A percentile compares a stretch with the other conserved stretches of the same genome.
Evolutionary conservation across 2,329 filamentous ascomycete species (phyloP).

Genomic region (Neoarthrinium moseri): DNA sequence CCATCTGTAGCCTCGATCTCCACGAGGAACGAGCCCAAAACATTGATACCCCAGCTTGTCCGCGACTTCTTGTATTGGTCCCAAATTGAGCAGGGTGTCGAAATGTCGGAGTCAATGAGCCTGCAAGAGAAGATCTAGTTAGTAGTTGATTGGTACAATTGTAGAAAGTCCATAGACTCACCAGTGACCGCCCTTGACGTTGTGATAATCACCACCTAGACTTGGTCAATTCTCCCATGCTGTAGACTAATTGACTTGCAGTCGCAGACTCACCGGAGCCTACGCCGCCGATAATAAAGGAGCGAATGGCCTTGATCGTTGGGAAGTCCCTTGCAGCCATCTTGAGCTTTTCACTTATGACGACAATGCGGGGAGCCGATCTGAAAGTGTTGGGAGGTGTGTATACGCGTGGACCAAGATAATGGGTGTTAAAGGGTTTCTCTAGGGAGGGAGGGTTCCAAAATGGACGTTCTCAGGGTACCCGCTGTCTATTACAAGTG

Average conservation of each 20-base stretch:
- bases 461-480: no score
- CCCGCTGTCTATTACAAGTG: no score
- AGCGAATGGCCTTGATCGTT: constrained; percentile 72
- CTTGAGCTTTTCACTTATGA: background rate
- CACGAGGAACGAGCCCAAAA: constrained; percentile 86
- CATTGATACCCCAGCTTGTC: constrained; percentile 95
- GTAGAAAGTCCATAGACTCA: constrained; percentile 30
- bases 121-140: constrained; percentile 41
- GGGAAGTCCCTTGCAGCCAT: constrained; percentile 63
- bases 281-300: constrained; percentile 67
- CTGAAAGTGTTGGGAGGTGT: no score
- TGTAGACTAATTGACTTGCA: no score
- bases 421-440: no score
- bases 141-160: background rate
- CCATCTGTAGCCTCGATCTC: constrained; percentile 88
- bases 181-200: constrained; percentile 75
- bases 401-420: no score
- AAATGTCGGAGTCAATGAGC: constrained; percentile 89
- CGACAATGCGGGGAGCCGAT: background rate
- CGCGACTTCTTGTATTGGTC: constrained; percentile 83
- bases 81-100: constrained; percentile 88
- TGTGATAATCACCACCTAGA: constrained; percentile 82
- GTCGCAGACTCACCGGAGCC: constrained; percentile 52
- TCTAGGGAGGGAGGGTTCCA: no score
- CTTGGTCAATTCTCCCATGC: constrained; percentile 21